Conservation (phyloP, 1,139 yeast genomes). For the Hansenula anomala region DNA sequence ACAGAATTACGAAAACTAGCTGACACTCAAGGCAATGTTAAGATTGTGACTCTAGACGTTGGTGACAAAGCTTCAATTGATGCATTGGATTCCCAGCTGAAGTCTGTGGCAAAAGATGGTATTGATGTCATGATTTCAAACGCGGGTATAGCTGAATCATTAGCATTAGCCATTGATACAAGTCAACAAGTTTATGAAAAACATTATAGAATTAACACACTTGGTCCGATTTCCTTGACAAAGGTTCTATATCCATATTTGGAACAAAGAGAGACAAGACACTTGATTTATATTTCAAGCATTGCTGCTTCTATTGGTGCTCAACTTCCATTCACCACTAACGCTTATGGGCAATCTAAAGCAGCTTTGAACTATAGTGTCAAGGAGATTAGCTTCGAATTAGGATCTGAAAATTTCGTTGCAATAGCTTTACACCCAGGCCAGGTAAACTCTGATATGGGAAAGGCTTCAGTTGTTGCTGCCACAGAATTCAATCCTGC, state of each 20-base stretch:
- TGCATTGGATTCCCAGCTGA: background rate
- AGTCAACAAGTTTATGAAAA: conserved; percentile 2
- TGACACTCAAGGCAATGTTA: background rate
- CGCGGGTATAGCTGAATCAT: conserved; percentile 3
- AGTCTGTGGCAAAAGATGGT: conserved; percentile 3
- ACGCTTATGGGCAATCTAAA: conserved; percentile 30
- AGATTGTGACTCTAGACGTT: background rate
- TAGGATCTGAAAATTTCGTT: conserved; percentile 20
- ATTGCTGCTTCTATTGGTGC: conserved; percentile 19
- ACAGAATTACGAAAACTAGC: background rate
- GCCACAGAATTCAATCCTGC: background rate
- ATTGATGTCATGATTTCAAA: conserved; percentile 11
- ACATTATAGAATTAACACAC: conserved; percentile 15
- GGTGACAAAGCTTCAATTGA: conserved; percentile 6
- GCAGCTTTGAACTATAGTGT: conserved; percentile 28
- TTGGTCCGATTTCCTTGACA: conserved; percentile 24
- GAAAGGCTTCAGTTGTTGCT: background rate
- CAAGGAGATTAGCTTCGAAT: conserved; percentile 21
- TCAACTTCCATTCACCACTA: conserved; percentile 7
- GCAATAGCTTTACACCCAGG: conserved; percentile 30
- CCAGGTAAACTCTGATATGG: conserved; percentile 9
- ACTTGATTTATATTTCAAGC: conserved; percentile 20
- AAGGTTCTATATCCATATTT: conserved; percentile 21
- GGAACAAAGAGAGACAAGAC: conserved; percentile 12
- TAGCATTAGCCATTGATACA: conserved; percentile 4